phyloP scores from a whole-genome alignment of 345 rosid species.

The Trapa incisa region DNA sequence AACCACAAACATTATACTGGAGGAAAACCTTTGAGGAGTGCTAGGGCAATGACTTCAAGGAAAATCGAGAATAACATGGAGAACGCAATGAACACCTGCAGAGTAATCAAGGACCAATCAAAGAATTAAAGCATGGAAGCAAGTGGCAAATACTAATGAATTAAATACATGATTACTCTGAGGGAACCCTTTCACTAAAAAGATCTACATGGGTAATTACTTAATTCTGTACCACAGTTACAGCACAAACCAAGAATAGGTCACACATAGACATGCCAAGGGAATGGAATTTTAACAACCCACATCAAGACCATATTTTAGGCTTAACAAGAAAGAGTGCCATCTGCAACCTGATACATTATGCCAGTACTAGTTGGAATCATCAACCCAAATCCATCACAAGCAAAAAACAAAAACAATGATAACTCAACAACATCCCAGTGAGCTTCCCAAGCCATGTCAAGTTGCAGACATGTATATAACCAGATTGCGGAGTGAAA shows the following conservation, averaged over 20 bases:
- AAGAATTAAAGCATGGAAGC: not conserved
- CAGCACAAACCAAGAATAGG: not conserved
- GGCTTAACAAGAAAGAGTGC: not conserved
- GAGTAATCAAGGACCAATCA: not conserved
- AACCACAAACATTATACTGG: slow-evolving; percentile 2
- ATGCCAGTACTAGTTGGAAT: too few relatives aligned
- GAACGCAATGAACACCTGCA: slow-evolving; percentile 90
- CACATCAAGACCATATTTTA: not conserved
- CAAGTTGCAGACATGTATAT: not conserved
- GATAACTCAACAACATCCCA: too few relatives aligned
- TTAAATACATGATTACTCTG: not conserved
- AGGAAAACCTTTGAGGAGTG: slow-evolving; percentile 59
- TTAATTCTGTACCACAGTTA: not conserved
- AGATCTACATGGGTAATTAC: not conserved
- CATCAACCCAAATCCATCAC: too few relatives aligned
- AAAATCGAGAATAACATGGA: slow-evolving; percentile 42
- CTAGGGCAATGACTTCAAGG: slow-evolving; percentile 49
- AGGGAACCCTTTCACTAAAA: not conserved
- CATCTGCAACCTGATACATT: not conserved
- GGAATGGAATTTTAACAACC: not conserved
- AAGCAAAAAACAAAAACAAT: too few relatives aligned
- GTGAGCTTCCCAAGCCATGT: not conserved
- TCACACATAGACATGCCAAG: not conserved
- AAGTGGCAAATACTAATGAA: not conserved
- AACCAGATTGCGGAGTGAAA: not conserved